Evolutionary conservation across 768 basidiomycete species (phyloP), one percentile per base, ranked within the genome.

Genomic region (Suillus subalutaceus): DNA sequence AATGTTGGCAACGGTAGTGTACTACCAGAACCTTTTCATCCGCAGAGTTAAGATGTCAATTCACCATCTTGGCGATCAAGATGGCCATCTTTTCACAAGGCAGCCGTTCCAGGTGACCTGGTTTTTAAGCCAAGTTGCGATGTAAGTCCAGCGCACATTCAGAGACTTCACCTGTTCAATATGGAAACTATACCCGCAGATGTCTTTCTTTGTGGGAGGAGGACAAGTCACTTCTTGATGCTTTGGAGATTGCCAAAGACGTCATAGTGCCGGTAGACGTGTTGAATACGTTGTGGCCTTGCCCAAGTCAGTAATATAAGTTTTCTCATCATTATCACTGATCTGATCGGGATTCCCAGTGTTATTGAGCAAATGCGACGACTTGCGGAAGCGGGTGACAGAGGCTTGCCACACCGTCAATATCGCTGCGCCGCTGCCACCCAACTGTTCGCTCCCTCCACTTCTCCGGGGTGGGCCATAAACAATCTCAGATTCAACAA

Each of bases 91-190:
- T 70, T 79, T 93, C 38, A 85, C 87, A 23, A 82, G 90, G 35
- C 85, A 90, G 0, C 91, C 91, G 0, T 92, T 86, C 75, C 86
- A 89, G 69, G 84, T 87, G 63, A 82, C 83, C 55, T 93, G 91
- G 91, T 90, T 90, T 68, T 79, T 85, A 40, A 88, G 85, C 66
- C 90, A 90, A 69, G 79, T 90, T 7, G 82, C 85, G 0, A 85
- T 87, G 89, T 90, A 71, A 48, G 86, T 77, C 9, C 12, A 23
- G 7, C 7, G 13, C n/a, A 23, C 40, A 20, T 63, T n/a, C 9
- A 26, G 72, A 66, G 69, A 73, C 46, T 64, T 69, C 15, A 66
- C 70, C 43, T 53, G 46, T 50, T 59, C 4, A 38, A 18, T 16
- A 41, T 32, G 16, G 65, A 69, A 40, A 68, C 16, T 26, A 41